Evolutionary conservation across 495 filamentous ascomycete genomes (phyloP), one percentile per base, ranked within the genome.

Genomic region (Penicillium cinerascens): DNA sequence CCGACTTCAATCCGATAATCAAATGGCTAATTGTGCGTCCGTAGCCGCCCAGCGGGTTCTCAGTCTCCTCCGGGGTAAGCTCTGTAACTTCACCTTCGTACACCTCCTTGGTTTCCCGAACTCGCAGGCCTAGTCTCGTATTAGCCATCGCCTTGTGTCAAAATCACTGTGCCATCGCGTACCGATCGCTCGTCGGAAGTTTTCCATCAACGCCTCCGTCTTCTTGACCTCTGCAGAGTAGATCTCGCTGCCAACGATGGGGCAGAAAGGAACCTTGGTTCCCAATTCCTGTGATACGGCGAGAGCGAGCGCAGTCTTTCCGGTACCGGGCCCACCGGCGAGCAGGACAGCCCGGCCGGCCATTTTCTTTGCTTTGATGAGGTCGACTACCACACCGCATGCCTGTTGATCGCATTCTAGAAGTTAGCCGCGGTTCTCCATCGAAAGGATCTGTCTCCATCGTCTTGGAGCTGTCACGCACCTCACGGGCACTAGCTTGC

Each of bases 171-270:
- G 22, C 25, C 7, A 33, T 60, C 22, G 52, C 75, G 51, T 73
- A 77, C 93, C 93, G 65, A 97, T 98, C 39, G 93, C 92, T 66
- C 92, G 77, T 68, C 93, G 82, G 71, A 98, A 98, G 69, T 96
- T 96, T 78, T 98, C 93, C 90, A 96, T 97, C 64, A 98, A 76
- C 35, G 93, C 87, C 70, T 98, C 93, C 17, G 93, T 97, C 82
- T 98, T 98, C 82, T 97, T 97, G 51, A 98, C 89, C 71, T 98
- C 93, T 36, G 92, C 87, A 41, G 88, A 92, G 75, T 96, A 98
- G 58, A 98, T 86, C 65, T 98, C 93, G 72, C 91, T 96, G 52
- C 91, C 93, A 25, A 95, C 92, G 60, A 98, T 96, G 29, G 91
- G 90, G 65, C 92, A 95, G 67, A 98, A 98, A 5, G 93, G 93